Percentiles rank a stretch among this genome's conserved stretches.
Conservation (phyloP, 2,329 filamentous ascomycete genomes). For the Beauveria asiatica region DNA sequence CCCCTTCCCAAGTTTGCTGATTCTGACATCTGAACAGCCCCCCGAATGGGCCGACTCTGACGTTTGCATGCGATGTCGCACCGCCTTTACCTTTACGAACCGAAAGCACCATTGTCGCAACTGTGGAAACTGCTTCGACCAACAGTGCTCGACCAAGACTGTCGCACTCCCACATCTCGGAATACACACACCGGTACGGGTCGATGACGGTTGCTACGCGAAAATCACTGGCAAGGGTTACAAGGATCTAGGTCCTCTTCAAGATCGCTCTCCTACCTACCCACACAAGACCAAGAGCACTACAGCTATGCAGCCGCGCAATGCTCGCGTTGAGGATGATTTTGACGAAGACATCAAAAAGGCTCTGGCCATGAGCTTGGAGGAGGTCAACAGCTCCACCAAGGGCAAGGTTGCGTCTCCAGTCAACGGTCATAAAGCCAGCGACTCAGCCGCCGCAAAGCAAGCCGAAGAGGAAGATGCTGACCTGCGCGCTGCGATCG, state of each 20-base stretch:
- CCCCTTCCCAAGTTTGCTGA: neutral
- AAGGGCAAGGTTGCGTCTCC: conserved; percentile 62
- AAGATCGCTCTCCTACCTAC: conserved; percentile 39
- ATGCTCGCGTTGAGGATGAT: conserved; percentile 76
- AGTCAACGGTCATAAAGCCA: conserved; percentile 30
- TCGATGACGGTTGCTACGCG: conserved; percentile 91
- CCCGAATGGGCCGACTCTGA: conserved; percentile 98
- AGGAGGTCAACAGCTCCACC: conserved; percentile 73
- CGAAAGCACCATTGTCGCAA: conserved; percentile 98
- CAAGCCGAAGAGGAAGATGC: conserved; percentile 78
- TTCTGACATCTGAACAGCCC: conserved; percentile 45
- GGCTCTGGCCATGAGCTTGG: conserved; percentile 91
- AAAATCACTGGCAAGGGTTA: conserved; percentile 69
- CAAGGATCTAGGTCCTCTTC: conserved; percentile 33
- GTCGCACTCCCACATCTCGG: conserved; percentile 86
- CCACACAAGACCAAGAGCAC: conserved; percentile 58
- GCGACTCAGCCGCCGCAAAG: conserved; percentile 29
- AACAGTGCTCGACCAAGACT: conserved; percentile 84
- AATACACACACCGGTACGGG: conserved; percentile 81
- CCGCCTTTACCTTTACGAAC: conserved; percentile 93
- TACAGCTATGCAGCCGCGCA: conserved; percentile 76
- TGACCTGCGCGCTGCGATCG: conserved; percentile 89
- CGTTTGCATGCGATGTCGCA: conserved; percentile 96
- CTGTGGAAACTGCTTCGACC: conserved; percentile 95
- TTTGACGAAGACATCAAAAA: conserved; percentile 94